A percentile compares a stretch with the other conserved stretches of the same genome.
These are phyloP conservation scores for Chlorophyllum brunneum DNA, from an alignment of 768 basidiomycete genomes.

Conservation along the genomic window DNA sequence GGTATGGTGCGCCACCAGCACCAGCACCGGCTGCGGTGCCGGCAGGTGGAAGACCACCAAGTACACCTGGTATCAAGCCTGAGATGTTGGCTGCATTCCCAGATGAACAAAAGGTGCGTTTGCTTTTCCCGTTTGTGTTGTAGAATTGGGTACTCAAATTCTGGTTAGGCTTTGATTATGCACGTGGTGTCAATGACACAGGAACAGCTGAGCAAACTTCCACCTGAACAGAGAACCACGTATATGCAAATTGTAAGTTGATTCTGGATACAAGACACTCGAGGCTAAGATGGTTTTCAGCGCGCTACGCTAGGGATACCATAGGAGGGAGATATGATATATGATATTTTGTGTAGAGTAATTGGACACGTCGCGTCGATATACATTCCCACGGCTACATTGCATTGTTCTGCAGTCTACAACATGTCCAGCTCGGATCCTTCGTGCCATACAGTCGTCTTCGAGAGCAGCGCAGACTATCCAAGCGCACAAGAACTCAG, in stretches of 20 bases:
- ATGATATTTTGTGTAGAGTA: no score
- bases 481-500: constrained; percentile 83
- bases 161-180: constrained; percentile 62
- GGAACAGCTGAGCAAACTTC: constrained; percentile 76
- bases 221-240: constrained; percentile 68
- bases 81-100: constrained; percentile 57
- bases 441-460: constrained; percentile 76
- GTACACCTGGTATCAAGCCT: constrained; percentile 19
- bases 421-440: constrained; percentile 49
- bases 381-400: constrained; percentile 16
- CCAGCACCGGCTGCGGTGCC: constrained; percentile 23
- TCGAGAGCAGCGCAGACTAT: constrained; percentile 67
- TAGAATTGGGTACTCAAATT: background rate
- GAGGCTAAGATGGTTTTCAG: constrained; percentile 19
- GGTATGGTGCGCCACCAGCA: constrained; percentile 21
- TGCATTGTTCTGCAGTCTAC: constrained; percentile 6
- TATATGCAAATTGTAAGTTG: constrained; percentile 78
- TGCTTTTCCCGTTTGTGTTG: constrained; percentile 11
- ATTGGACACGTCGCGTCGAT: constrained; percentile 15
- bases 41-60: background rate
- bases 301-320: constrained; percentile 37
- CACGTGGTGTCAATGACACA: constrained; percentile 79
- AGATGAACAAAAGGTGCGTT: constrained; percentile 62
- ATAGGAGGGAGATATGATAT: background rate
- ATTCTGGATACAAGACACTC: background rate